Evolutionary conservation across 148 eudicot species (phyloP), one percentile per base, ranked within the genome.

Genomic region (Hydrangea macrophylla): DNA sequence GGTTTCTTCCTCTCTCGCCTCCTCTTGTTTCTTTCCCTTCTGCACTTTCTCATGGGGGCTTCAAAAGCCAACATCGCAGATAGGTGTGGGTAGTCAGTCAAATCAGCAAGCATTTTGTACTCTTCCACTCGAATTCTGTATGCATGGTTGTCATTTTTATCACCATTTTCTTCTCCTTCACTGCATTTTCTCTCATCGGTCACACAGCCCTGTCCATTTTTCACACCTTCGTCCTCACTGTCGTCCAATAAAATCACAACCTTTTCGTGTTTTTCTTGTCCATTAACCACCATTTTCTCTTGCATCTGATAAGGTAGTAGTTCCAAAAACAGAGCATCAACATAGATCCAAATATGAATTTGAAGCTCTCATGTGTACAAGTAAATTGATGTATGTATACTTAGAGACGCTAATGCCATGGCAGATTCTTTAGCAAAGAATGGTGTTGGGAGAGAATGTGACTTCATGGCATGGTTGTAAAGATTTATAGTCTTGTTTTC

Each of bases 81-180:
- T 1, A 32, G 62, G 40, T 59, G 2, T 59, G 62, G 62, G 25
- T 23, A 59, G 22, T n/a, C 62, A 20, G 42, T 59, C 25, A 59
- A 59, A 32, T 59, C 42, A 1, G 42, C 18, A 25, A 59, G 40
- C 62, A 59, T 59, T 33, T 59, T 33, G 62, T 59, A 59, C 40
- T 59, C 42, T 18, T 28, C 39, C 2, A 23, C 62, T 27, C 36
- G 36, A 23, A 42, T 5, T 33, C 17, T n/a, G 9, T 9, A 9
- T 3, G 9, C 62, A 18, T 9, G 9, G 10, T 4, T 7, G 23
- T 31, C 62, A 1, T 59, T 8, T 1, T n/a, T 11, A 33, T 31
- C 17, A 10, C 5, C 33, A 55, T 10, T 23, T 55, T 27, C 3
- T 23, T 9, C 59, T 25, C 31, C 5, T 25, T 27, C 26, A 4